Percentiles rank a stretch among this genome's conserved stretches.
phyloP scores from a whole-genome alignment of 2,329 filamentous ascomycete genomes.

The Xylaria sp. region DNA sequence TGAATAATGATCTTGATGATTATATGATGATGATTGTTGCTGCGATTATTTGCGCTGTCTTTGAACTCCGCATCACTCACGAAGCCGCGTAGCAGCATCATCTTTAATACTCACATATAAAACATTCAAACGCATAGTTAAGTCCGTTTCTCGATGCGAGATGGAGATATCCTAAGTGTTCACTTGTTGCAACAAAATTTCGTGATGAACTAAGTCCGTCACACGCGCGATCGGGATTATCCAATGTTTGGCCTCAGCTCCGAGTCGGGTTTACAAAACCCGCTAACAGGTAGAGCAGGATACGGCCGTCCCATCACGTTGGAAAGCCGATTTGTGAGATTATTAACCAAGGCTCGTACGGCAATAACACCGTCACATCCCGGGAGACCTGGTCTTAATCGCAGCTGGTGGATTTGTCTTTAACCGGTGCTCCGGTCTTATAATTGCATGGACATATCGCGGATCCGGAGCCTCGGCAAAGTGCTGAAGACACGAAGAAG shows the following conservation, averaged over 20 bases:
- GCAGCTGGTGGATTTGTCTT: not conserved
- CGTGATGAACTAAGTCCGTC: not conserved
- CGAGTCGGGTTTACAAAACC: conserved; percentile 9
- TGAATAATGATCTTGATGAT: not conserved
- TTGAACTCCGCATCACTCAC: not conserved
- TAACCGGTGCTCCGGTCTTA: not conserved
- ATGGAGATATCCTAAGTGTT: too few relatives aligned
- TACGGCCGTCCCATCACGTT: not conserved
- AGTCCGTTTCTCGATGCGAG: not conserved
- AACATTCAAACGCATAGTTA: not conserved
- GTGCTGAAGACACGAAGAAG: not conserved
- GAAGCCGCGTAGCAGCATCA: not conserved
- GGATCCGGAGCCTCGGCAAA: not conserved
- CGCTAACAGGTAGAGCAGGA: not conserved
- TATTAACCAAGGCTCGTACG: not conserved
- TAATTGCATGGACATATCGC: not conserved
- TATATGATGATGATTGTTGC: not conserved
- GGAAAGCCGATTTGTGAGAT: not conserved
- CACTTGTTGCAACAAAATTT: too few relatives aligned
- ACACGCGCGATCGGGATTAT: conserved; percentile 6
- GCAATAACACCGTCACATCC: not conserved
- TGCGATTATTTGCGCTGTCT: not conserved
- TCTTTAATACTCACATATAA: not conserved
- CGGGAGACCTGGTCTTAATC: not conserved
- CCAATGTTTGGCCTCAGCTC: not conserved